phyloP scores from a whole-genome alignment of 139 green algal species.

The Micromonas commoda region DNA sequence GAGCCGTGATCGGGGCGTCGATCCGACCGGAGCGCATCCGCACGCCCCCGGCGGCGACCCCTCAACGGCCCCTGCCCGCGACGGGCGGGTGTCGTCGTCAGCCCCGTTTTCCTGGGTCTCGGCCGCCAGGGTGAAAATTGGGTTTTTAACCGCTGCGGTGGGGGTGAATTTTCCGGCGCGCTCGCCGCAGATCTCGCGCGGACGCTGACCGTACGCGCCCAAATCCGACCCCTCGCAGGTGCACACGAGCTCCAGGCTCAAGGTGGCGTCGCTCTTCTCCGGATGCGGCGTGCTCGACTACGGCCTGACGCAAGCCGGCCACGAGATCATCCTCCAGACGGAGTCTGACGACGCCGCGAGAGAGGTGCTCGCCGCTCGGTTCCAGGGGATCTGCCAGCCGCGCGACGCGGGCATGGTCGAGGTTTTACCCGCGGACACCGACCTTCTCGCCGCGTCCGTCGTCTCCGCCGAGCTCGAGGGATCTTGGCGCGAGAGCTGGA shows the following conservation, averaged over 20 bases:
- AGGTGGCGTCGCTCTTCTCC: background rate
- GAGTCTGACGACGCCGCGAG: background rate
- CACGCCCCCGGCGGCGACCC: too few relatives aligned
- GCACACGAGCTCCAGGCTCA: background rate
- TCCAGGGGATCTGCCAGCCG: constrained; percentile 7
- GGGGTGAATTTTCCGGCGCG: too few relatives aligned
- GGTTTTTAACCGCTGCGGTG: too few relatives aligned
- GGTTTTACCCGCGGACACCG: background rate
- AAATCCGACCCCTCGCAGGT: background rate
- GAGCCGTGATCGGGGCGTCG: too few relatives aligned
- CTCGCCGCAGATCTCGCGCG: too few relatives aligned
- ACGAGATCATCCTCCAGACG: constrained; percentile 14
- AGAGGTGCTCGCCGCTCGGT: constrained; percentile 1
- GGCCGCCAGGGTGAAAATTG: too few relatives aligned
- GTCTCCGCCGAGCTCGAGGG: background rate
- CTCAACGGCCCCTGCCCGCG: too few relatives aligned
- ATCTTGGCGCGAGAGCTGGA: constrained; percentile 8
- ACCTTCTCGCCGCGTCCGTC: background rate
- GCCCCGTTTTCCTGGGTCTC: too few relatives aligned
- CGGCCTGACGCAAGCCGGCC: constrained; percentile 17
- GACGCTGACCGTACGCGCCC: too few relatives aligned
- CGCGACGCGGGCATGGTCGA: background rate
- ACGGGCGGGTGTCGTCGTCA: too few relatives aligned
- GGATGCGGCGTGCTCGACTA: constrained; percentile 3
- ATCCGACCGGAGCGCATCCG: too few relatives aligned